Base-by-base conservation (phyloP, 257 asterid species). In the Rubia yunnanensis region DNA sequence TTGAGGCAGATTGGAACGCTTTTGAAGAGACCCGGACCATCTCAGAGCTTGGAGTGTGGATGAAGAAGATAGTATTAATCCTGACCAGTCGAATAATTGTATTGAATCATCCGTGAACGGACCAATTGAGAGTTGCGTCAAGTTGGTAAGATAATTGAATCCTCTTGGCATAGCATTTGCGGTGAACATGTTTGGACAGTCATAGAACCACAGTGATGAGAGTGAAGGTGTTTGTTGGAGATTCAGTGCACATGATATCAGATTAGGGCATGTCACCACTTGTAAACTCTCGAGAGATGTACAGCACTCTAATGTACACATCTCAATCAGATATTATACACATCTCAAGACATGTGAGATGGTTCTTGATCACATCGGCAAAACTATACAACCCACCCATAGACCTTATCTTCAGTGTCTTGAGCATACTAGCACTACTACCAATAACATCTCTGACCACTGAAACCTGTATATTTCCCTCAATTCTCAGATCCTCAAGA, bases 161-260 rank as follows among this genome's bases (percentile, higher is more conserved):
- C 64, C 57, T 41, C 30, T 23, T 10, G 72, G 55, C 1, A 46
- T 44, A 34, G 4, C 13, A 7, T 28, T 28, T 26, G 14, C 17
- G 3, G n/a, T 27, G 38, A 79, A 50, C 72, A 79, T 22, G 26
- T 72, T 66, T 10, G 65, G 74, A 38, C 78, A 62, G 7, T 26
- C 0, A 30, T 7, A 0, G 24, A 66, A 24, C 5, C 0, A 2
- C 0, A 76, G 13, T 0, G 0, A 0, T 5, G 65, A 39, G 36
- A 75, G 70, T 36, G 38, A 39, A 53, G 69, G 70, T 38, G 24
- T 38, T 34, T 1, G 30, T 46, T 22, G 27, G 15, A 73, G 17
- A 54, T 63, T 35, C 1, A 44, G 9, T 5, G 72, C 48, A 18
- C 52, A 68, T 4, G 72, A 36, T 9, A 41, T 36, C n/a, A 76